Evolutionary conservation across 2,329 filamentous ascomycete genomes (phyloP).

Genomic region (Cercospora brassicicola): DNA sequence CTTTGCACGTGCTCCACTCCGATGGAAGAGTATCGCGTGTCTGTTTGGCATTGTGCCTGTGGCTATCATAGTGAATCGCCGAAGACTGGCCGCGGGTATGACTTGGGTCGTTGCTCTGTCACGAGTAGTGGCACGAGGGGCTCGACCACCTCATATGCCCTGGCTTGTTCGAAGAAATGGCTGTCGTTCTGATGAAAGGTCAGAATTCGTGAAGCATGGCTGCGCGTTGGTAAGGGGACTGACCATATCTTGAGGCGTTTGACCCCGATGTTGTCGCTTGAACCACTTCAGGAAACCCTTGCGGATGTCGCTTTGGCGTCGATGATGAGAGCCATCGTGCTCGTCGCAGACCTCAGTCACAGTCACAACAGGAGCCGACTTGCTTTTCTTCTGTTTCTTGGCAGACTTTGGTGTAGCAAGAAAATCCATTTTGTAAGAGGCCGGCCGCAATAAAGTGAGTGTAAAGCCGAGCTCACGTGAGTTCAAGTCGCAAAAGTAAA

Average conservation of each 20-base stretch:
- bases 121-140: constrained; percentile 14
- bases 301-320: constrained; percentile 1
- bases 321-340: neutral
- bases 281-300: constrained; percentile 16
- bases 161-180: constrained; percentile 16
- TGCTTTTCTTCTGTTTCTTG: constrained; percentile 10
- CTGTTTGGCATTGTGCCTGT: no score
- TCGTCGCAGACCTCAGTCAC: constrained; percentile 3
- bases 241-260: neutral
- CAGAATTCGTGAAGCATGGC: neutral
- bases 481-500: neutral
- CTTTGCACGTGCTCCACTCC: neutral
- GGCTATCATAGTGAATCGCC: neutral
- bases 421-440: constrained; percentile 4
- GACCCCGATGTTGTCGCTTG: constrained; percentile 1
- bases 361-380: neutral
- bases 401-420: constrained; percentile 2
- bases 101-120: constrained; percentile 3
- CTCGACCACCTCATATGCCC: constrained; percentile 16
- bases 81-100: constrained; percentile 6
- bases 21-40: neutral
- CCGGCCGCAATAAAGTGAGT: constrained; percentile 7
- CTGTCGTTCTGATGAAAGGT: constrained; percentile 5
- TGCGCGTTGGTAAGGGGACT: neutral
- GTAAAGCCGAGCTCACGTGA: neutral